Base-by-base conservation (phyloP, 1,139 yeast genomes). In the Saccharomycopsis hybrid region DNA sequence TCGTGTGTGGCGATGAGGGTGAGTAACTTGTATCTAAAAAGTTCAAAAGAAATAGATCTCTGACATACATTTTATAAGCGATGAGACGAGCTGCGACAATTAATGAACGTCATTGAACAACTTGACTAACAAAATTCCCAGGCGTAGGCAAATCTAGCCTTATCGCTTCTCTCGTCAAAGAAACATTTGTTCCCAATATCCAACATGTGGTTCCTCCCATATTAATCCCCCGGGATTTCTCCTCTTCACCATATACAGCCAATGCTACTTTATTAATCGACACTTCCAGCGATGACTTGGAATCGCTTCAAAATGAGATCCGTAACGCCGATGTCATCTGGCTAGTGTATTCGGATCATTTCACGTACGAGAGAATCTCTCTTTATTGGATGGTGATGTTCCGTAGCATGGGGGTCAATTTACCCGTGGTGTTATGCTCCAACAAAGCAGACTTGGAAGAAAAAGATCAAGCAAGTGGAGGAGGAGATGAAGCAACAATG, bases 1-100 rank as follows among this genome's bases (percentile, higher is more conserved):
- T 88, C 1, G 84, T 92, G 0, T 89, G 97, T 65, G 98, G 98
- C n/a, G 98, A 92, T 65, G 96, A 88, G 56, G 86, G 80, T 57
- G 50, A 41, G 65, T 55, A 18, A 18, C 18, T 18, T 18, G 18
- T 18, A 18, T 18, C 18, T 18, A 18, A 18, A 18, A 18, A 18
- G 18, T 18, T 18, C 18, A 18, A 18, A 18, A 18, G 18, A 18
- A 18, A 18, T 18, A 18, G 18, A 18, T 18, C 18, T 18, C 18
- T 18, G 18, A 18, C 18, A 18, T 18, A 18, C 18, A 18, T 18
- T 18, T 18, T 18, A 18, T 18, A 18, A 18, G 18, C 18, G 18
- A 18, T 18, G 18, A 18, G 18, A 18, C 18, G 18, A 18, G 18
- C 18, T 18, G 18, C 18, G 18, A 18, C 18, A 18, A 18, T 32